These are phyloP conservation scores for Colletotrichum sp. DNA, from an alignment of 2,329 filamentous ascomycete genomes.

Conservation along the genomic window DNA sequence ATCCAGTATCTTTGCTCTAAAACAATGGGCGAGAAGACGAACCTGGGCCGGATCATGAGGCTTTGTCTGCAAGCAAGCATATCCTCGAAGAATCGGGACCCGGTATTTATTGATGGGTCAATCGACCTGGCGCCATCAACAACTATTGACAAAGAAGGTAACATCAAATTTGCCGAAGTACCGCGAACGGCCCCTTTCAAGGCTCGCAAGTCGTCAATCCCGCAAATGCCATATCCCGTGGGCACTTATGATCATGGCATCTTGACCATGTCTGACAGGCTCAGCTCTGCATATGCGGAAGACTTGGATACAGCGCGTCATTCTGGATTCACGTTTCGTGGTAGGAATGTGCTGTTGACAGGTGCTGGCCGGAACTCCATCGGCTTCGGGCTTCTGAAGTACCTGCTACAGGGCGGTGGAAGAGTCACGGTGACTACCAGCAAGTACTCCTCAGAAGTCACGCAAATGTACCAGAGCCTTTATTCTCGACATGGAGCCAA, in stretches of 20 bases:
- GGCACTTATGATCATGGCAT: not conserved
- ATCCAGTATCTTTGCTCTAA: slow-evolving; percentile 99
- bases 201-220: not conserved
- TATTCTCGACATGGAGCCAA: slow-evolving; percentile 92
- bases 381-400: slow-evolving; percentile 93
- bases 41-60: slow-evolving; percentile 41
- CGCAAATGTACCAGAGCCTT: slow-evolving; percentile 98
- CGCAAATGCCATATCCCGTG: not conserved
- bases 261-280: slow-evolving; percentile 47
- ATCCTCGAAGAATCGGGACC: not conserved
- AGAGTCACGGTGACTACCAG: slow-evolving; percentile 98
- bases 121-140: not conserved
- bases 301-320: slow-evolving; percentile 85
- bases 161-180: not conserved
- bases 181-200: not conserved
- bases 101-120: not conserved
- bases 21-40: slow-evolving; percentile 93
- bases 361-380: slow-evolving; percentile 97
- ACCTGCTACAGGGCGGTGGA: slow-evolving; percentile 92
- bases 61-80: not conserved
- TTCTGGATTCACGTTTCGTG: slow-evolving; percentile 86
- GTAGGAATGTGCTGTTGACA: slow-evolving; percentile 96
- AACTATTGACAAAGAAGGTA: not conserved
- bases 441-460: slow-evolving; percentile 93
- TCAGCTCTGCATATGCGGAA: slow-evolving; percentile 72